phyloP scores from a whole-genome alignment of 75 land plant genomes.

The Picea glauca region DNA sequence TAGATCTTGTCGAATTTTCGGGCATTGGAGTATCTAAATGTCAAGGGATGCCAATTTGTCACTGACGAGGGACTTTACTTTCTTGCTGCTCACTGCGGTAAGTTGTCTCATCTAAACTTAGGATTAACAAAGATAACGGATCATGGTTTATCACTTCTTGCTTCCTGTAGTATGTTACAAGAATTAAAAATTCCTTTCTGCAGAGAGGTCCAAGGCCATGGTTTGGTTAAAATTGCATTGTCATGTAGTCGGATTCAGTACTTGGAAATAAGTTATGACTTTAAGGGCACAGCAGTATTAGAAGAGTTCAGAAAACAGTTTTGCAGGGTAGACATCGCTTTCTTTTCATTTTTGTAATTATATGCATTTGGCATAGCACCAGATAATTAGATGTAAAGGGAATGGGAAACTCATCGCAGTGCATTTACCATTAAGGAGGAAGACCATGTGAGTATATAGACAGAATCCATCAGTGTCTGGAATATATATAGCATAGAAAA shows the following conservation, averaged over 20 bases:
- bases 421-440: no score
- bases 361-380: no score
- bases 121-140: slow-evolving; percentile 36
- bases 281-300: slow-evolving; percentile 18
- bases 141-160: slow-evolving; percentile 19
- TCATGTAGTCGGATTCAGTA: slow-evolving; percentile 24
- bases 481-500: no score
- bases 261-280: slow-evolving; percentile 33
- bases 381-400: no score
- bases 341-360: slow-evolving; percentile 21
- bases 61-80: slow-evolving; percentile 36
- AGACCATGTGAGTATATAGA: no score
- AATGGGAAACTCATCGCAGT: no score
- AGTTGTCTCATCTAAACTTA: slow-evolving; percentile 28
- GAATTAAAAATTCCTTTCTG: slow-evolving; percentile 34
- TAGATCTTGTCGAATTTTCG: slow-evolving; percentile 15
- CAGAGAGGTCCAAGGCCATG: slow-evolving; percentile 28
- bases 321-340: slow-evolving; percentile 31
- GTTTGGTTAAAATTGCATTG: slow-evolving; percentile 21
- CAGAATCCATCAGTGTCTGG: no score
- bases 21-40: slow-evolving; percentile 23
- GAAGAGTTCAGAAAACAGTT: slow-evolving; percentile 20
- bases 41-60: slow-evolving; percentile 36
- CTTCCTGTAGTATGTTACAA: slow-evolving; percentile 20
- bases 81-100: slow-evolving; percentile 14